Evolutionary conservation across 352 stramenopile genomes (phyloP).

Genomic region (Phytopythium sindhum): DNA sequence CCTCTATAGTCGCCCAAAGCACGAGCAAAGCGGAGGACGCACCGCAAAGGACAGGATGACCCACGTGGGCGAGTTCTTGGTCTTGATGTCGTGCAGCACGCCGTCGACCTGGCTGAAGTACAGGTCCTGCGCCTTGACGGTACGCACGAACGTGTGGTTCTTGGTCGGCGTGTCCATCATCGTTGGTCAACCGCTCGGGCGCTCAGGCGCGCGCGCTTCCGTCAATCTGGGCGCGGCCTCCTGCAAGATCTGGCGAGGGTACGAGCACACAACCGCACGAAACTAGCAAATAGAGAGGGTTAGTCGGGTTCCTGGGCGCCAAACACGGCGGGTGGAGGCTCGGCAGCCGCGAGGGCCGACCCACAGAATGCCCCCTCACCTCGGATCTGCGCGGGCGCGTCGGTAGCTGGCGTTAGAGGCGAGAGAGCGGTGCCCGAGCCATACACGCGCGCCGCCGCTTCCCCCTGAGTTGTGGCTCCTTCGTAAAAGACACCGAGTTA

Average conservation of each 20-base stretch:
- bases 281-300: neutral
- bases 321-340: neutral
- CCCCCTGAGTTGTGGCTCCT: neutral
- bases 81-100: slow-evolving; percentile 65
- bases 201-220: neutral
- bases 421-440: neutral
- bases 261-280: slow-evolving; percentile 3
- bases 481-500: neutral
- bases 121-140: slow-evolving; percentile 76
- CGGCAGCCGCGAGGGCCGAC: neutral
- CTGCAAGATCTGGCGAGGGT: neutral
- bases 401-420: neutral
- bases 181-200: neutral
- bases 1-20: neutral
- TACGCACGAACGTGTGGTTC: slow-evolving; percentile 75
- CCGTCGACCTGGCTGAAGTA: slow-evolving; percentile 75
- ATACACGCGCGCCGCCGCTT: slow-evolving; percentile 3
- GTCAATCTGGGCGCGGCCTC: neutral
- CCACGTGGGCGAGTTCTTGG: slow-evolving; percentile 62
- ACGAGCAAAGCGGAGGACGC: slow-evolving; percentile 11
- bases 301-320: neutral
- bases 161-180: slow-evolving; percentile 13
- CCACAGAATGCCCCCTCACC: neutral
- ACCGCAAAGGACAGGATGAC: slow-evolving; percentile 76
- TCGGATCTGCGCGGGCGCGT: neutral